Conservation (phyloP, 1,284 basidiomycete species). For the Austropuccinia psidii region DNA sequence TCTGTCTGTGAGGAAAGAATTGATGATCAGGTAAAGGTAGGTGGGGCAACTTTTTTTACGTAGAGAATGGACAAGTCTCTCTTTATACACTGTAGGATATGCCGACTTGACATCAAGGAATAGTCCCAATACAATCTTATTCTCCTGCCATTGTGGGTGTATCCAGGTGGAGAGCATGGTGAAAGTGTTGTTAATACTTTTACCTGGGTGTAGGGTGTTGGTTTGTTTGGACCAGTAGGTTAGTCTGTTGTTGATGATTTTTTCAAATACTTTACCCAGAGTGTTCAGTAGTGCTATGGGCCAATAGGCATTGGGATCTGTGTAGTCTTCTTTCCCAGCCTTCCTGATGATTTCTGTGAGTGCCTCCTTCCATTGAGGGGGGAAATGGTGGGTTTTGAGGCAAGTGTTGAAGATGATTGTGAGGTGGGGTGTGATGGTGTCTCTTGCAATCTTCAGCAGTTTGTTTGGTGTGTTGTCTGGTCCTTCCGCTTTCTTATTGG, state of each 20-base stretch:
- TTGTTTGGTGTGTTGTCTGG: too few relatives aligned
- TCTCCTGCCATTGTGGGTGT: background rate
- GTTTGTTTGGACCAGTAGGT: background rate
- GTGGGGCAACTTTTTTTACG: background rate
- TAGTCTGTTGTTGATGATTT: background rate
- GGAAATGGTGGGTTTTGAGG: background rate
- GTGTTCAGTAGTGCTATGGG: background rate
- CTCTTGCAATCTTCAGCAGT: too few relatives aligned
- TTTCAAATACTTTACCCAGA: background rate
- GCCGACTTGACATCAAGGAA: slow-evolving; percentile 31
- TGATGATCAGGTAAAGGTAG: background rate
- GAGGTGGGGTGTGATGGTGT: too few relatives aligned
- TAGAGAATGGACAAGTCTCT: background rate
- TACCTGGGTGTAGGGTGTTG: too few relatives aligned
- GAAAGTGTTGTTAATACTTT: too few relatives aligned
- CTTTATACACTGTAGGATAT: background rate
- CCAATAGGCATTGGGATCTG: background rate
- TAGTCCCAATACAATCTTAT: background rate
- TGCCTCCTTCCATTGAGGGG: background rate
- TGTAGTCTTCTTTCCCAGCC: background rate
- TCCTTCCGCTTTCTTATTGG: too few relatives aligned
- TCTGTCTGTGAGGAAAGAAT: background rate
- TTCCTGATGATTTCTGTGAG: background rate
- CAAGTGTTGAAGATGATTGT: background rate
- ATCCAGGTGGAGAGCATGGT: background rate